These are phyloP conservation scores for Dendrostoma leiphaemia DNA, from an alignment of 2,329 filamentous ascomycete genomes.

Conservation along the genomic window DNA sequence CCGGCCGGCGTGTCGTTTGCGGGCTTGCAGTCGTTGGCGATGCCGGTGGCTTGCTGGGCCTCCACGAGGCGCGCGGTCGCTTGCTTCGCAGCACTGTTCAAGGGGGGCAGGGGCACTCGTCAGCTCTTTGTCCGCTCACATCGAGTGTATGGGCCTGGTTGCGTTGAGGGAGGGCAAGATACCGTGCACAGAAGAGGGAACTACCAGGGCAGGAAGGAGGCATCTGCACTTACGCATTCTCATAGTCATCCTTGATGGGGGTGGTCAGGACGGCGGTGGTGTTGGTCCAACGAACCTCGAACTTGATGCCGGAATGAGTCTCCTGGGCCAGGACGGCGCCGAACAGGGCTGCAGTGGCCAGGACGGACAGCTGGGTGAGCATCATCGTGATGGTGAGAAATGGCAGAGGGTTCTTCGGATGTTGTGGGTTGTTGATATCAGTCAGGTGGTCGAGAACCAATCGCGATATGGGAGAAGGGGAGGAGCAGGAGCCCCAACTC, in stretches of 20 bases:
- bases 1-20: background rate
- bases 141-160: no score
- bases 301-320: background rate
- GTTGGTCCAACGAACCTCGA: slow-evolving; percentile 2
- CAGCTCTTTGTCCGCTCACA: no score
- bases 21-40: background rate
- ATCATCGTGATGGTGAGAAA: background rate
- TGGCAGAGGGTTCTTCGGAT: background rate
- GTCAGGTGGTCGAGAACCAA: background rate
- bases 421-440: background rate
- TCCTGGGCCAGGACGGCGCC: background rate
- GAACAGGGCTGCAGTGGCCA: background rate
- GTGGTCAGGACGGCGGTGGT: background rate
- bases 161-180: background rate
- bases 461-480: no score
- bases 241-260: slow-evolving; percentile 1
- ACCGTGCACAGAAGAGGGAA: background rate
- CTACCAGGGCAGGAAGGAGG: background rate
- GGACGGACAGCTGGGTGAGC: background rate
- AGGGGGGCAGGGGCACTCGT: no score
- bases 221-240: background rate
- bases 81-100: background rate
- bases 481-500: no score
- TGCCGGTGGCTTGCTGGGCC: background rate
- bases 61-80: background rate